A percentile compares a stretch with the other conserved stretches of the same genome.
These are phyloP conservation scores for Alternaria sp. DNA, from an alignment of 2,329 filamentous ascomycete species.

Conservation along the genomic window DNA sequence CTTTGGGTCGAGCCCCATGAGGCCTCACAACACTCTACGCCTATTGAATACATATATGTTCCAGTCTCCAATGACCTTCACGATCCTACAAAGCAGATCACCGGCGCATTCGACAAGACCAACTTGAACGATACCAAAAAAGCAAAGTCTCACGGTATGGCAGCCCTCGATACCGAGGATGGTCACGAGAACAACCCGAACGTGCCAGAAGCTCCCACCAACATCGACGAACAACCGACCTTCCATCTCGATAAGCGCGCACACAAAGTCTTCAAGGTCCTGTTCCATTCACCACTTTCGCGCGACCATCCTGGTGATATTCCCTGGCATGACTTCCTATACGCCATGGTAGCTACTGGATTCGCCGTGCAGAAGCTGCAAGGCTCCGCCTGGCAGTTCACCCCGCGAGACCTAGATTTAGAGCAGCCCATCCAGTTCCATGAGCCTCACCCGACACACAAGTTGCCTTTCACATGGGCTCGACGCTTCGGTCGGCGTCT, in stretches of 20 bases:
- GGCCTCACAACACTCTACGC: not conserved
- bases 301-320: constrained; percentile 57
- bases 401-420: constrained; percentile 50
- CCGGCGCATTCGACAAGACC: constrained; percentile 7
- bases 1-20: constrained; percentile 53
- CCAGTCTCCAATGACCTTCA: constrained; percentile 15
- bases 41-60: not conserved
- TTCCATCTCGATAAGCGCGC: constrained; percentile 36
- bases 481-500: constrained; percentile 59
- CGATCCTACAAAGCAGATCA: constrained; percentile 11
- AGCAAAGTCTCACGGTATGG: constrained; percentile 16
- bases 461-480: constrained; percentile 58
- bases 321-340: constrained; percentile 61
- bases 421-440: constrained; percentile 54
- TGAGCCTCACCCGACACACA: constrained; percentile 63
- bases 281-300: constrained; percentile 50
- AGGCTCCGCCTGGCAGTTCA: constrained; percentile 67
- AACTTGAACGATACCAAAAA: constrained; percentile 6
- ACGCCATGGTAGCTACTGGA: constrained; percentile 59
- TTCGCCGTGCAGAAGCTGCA: constrained; percentile 65
- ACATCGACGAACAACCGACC: constrained; percentile 23
- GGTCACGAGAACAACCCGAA: not conserved
- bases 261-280: constrained; percentile 50
- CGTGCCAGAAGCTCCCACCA: not conserved
- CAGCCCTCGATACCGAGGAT: not conserved